Conservation (phyloP, 2,329 filamentous ascomycete genomes). For the Trichophyton equinum region DNA sequence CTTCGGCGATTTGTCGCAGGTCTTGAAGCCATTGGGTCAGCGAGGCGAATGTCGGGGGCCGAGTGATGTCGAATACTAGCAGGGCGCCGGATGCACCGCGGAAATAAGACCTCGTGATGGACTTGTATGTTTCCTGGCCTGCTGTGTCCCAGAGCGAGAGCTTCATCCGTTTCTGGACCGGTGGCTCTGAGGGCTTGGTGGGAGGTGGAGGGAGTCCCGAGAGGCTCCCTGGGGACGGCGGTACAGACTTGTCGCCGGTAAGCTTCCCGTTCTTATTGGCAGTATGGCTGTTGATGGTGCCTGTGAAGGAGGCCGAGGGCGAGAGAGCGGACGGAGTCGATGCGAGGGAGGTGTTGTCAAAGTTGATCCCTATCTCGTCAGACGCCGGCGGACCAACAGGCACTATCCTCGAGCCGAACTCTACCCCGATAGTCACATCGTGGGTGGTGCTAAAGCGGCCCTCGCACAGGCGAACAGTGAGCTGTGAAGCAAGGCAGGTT, state of each 20-base stretch:
- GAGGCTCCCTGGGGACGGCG: slow-evolving; percentile 10
- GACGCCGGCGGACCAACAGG: slow-evolving; percentile 75
- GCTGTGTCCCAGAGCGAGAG: slow-evolving; percentile 91
- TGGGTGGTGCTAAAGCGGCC: slow-evolving; percentile 88
- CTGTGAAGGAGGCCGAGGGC: slow-evolving; percentile 1
- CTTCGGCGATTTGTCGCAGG: slow-evolving; percentile 85
- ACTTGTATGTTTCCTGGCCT: slow-evolving; percentile 95
- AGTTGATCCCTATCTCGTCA: slow-evolving; percentile 43
- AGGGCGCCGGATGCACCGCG: slow-evolving; percentile 66
- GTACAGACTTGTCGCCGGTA: slow-evolving; percentile 13
- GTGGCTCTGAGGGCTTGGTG: slow-evolving; percentile 20
- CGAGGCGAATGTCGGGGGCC: slow-evolving; percentile 71
- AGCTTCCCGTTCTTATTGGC: slow-evolving; percentile 4
- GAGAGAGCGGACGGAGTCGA: slow-evolving; percentile 8
- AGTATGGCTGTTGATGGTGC: neutral
- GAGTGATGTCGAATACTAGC: slow-evolving; percentile 88
- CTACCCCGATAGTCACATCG: slow-evolving; percentile 94
- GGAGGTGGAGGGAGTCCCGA: slow-evolving; percentile 26
- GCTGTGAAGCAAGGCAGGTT: slow-evolving; percentile 34
- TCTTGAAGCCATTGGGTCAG: slow-evolving; percentile 91
- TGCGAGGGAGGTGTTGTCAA: slow-evolving; percentile 18
- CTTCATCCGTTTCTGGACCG: slow-evolving; percentile 68
- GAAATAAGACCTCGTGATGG: slow-evolving; percentile 87
- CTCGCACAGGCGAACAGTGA: slow-evolving; percentile 92
- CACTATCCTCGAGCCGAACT: slow-evolving; percentile 87